Conservation (phyloP, 1,284 basidiomycete species). For the Cryptococcus sp. region DNA sequence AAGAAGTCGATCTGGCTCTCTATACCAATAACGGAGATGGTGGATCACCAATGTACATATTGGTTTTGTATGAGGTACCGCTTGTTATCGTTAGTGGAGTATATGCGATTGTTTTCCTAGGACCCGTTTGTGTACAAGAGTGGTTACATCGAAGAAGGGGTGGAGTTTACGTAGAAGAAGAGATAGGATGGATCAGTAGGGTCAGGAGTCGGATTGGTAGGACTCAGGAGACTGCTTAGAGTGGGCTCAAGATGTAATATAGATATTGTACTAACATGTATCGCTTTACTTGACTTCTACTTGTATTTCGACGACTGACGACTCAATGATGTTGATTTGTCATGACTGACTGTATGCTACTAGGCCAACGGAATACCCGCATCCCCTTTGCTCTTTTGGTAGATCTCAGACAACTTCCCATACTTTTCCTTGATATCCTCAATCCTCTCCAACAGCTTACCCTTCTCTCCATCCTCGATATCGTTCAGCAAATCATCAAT, state of each 20-base stretch:
- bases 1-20: slow-evolving; percentile 11
- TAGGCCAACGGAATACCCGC: slow-evolving; percentile 24
- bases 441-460: slow-evolving; percentile 6
- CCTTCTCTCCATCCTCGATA: slow-evolving; percentile 6
- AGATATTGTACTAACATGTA: too few relatives aligned
- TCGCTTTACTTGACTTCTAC: too few relatives aligned
- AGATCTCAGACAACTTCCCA: slow-evolving; percentile 15
- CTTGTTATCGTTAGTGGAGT: slow-evolving; percentile 17
- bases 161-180: background rate
- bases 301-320: too few relatives aligned
- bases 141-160: background rate
- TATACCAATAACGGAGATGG: slow-evolving; percentile 3
- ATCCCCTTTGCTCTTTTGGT: slow-evolving; percentile 22
- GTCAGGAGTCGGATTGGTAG: background rate
- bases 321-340: too few relatives aligned
- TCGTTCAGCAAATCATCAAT: slow-evolving; percentile 18
- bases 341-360: too few relatives aligned
- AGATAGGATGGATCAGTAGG: background rate
- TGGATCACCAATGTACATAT: slow-evolving; percentile 15
- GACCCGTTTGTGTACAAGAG: background rate
- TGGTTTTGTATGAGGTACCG: slow-evolving; percentile 12
- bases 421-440: slow-evolving; percentile 15
- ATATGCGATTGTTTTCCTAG: slow-evolving; percentile 11
- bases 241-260: too few relatives aligned
- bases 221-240: background rate